Percentiles rank a stretch among this genome's conserved stretches.
Conservation (phyloP, 2,329 filamentous ascomycete genomes). For the Sporothrix mexicana region DNA sequence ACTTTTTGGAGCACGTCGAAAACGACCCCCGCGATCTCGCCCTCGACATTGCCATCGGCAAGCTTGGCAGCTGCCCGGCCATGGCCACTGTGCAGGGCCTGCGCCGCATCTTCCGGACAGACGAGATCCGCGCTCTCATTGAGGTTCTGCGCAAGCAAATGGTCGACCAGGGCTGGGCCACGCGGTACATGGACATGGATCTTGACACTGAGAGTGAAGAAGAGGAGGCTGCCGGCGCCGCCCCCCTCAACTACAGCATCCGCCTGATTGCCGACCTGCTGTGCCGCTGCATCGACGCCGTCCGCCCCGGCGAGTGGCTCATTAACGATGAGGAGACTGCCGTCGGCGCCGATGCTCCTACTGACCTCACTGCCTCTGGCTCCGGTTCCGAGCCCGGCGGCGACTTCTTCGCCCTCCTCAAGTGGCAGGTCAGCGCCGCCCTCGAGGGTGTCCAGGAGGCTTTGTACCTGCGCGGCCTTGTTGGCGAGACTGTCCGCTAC, state of each 20-base stretch:
- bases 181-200: slow-evolving; percentile 68
- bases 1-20: slow-evolving; percentile 66
- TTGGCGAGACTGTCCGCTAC: slow-evolving; percentile 71
- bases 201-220: slow-evolving; percentile 39
- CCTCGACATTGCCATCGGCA: slow-evolving; percentile 70
- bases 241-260: slow-evolving; percentile 70
- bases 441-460: slow-evolving; percentile 75
- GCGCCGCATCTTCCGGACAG: slow-evolving; percentile 65
- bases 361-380: neutral
- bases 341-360: slow-evolving; percentile 46
- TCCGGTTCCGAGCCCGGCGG: slow-evolving; percentile 42
- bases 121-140: slow-evolving; percentile 74
- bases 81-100: slow-evolving; percentile 66
- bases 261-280: slow-evolving; percentile 73
- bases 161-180: slow-evolving; percentile 76
- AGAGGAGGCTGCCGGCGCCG: slow-evolving; percentile 50
- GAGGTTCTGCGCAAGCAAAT: slow-evolving; percentile 75
- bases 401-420: slow-evolving; percentile 69
- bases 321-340: slow-evolving; percentile 62
- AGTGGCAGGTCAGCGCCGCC: slow-evolving; percentile 71
- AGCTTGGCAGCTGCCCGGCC: slow-evolving; percentile 70
- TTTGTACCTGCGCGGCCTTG: slow-evolving; percentile 65
- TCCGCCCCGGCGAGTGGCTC: slow-evolving; percentile 77
- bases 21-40: slow-evolving; percentile 67
- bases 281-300: slow-evolving; percentile 74